Evolutionary conservation across 2,329 filamentous ascomycete genomes (phyloP).

Genomic region (Ophiostoma novo-ulmi): DNA sequence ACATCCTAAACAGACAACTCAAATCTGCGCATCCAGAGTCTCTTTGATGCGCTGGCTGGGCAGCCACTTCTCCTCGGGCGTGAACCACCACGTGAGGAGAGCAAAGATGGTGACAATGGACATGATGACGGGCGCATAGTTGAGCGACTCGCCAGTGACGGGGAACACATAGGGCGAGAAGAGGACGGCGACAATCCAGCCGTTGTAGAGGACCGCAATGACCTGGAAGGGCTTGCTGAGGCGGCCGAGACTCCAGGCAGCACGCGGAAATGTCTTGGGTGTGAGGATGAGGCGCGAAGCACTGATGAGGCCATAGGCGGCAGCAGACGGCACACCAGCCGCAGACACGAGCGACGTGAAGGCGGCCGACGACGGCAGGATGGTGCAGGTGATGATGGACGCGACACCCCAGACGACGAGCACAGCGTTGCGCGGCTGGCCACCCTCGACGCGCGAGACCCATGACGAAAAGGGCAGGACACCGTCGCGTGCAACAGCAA

Average conservation of each 20-base stretch:
- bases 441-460: slow-evolving; percentile 21
- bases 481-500: slow-evolving; percentile 25
- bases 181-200: slow-evolving; percentile 24
- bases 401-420: slow-evolving; percentile 25
- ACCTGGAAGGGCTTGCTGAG: slow-evolving; percentile 24
- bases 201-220: slow-evolving; percentile 23
- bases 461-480: slow-evolving; percentile 23
- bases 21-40: slow-evolving; percentile 19
- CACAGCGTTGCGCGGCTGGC: slow-evolving; percentile 25
- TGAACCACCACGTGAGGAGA: slow-evolving; percentile 23
- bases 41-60: slow-evolving; percentile 22
- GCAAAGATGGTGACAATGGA: slow-evolving; percentile 24
- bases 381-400: slow-evolving; percentile 23
- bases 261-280: slow-evolving; percentile 21
- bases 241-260: slow-evolving; percentile 25
- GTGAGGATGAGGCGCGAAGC: slow-evolving; percentile 19
- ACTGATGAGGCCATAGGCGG: slow-evolving; percentile 23
- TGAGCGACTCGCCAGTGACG: slow-evolving; percentile 23
- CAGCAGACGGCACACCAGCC: slow-evolving; percentile 23
- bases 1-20: background rate
- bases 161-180: slow-evolving; percentile 24
- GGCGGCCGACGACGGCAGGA: slow-evolving; percentile 25
- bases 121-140: slow-evolving; percentile 26
- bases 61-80: slow-evolving; percentile 22
- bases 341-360: slow-evolving; percentile 26